These are phyloP conservation scores for Rutidosis leptorrhynchoides DNA, from an alignment of 129 eudicot genomes.

Conservation along the genomic window DNA sequence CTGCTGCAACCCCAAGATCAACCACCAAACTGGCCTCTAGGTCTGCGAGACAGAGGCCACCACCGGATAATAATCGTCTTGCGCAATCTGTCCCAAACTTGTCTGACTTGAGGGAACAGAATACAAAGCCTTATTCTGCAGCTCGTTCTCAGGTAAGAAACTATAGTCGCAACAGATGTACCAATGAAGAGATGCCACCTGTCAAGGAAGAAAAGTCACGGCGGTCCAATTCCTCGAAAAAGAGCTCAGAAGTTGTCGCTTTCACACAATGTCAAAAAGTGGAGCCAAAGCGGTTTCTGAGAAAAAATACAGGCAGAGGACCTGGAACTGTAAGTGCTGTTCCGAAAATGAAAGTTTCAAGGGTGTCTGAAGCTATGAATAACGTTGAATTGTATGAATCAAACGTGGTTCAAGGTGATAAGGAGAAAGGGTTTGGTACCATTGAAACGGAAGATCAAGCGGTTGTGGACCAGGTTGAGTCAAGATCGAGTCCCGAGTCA, in stretches of 20 bases:
- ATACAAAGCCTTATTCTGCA: conserved; percentile 63
- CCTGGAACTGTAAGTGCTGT: conserved; percentile 40
- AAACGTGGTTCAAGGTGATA: conserved; percentile 40
- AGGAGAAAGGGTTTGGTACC: conserved; percentile 41
- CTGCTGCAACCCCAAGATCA: conserved; percentile 49
- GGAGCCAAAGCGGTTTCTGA: conserved; percentile 46
- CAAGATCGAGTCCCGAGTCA: conserved; percentile 47
- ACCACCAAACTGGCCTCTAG: conserved; percentile 41
- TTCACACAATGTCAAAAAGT: conserved; percentile 27
- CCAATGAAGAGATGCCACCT: conserved; percentile 49
- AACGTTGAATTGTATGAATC: conserved; percentile 39
- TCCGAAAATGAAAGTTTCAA: conserved; percentile 41
- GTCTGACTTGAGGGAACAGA: conserved; percentile 72
- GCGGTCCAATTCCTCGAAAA: conserved; percentile 51
- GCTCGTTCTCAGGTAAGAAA: conserved; percentile 61
- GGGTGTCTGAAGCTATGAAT: conserved; percentile 30
- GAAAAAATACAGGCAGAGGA: conserved; percentile 49
- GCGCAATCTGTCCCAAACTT: conserved; percentile 85
- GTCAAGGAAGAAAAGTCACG: conserved; percentile 67
- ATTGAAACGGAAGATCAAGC: conserved; percentile 30
- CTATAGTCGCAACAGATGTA: conserved; percentile 65
- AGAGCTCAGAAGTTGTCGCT: conserved; percentile 45
- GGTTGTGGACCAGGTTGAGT: conserved; percentile 39
- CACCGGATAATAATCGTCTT: conserved; percentile 69
- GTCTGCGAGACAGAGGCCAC: conserved; percentile 54